Evolutionary conservation across 768 basidiomycete species (phyloP).

Genomic region (Kwoniella newhampshirensis): DNA sequence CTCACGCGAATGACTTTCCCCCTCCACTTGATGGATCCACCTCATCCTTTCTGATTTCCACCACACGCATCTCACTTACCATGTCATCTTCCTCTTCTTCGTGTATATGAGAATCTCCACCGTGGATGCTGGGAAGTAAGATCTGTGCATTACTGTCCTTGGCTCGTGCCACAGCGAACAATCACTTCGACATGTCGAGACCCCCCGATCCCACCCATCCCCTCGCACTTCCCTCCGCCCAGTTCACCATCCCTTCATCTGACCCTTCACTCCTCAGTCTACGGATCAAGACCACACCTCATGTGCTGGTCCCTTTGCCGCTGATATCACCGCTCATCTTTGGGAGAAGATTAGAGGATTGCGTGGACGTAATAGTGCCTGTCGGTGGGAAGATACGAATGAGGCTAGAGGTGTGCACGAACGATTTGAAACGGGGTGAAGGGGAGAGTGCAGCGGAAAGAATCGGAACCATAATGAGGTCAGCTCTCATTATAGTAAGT

Average conservation of each 20-base stretch:
- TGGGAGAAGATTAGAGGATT: constrained; percentile 27
- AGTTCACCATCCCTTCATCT: constrained; percentile 8
- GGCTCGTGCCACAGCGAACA: too few relatives aligned
- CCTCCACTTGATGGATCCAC: constrained; percentile 11
- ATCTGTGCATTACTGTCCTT: too few relatives aligned
- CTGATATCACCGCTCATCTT: constrained; percentile 16
- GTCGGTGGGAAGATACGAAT: constrained; percentile 30
- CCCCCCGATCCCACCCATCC: constrained; percentile 11
- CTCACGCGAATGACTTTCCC: not conserved
- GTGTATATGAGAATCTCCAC: too few relatives aligned
- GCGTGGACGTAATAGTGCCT: constrained; percentile 28
- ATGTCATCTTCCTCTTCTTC: not conserved
- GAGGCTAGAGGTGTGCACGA: constrained; percentile 10
- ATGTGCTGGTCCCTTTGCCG: constrained; percentile 16
- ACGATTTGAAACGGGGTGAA: constrained; percentile 3
- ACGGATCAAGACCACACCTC: constrained; percentile 23
- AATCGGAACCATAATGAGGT: not conserved
- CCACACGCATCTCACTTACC: not conserved
- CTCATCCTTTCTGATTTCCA: not conserved
- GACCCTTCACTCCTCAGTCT: constrained; percentile 8
- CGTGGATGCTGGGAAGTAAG: too few relatives aligned
- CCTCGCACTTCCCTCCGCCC: constrained; percentile 6
- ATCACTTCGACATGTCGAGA: constrained; percentile 10
- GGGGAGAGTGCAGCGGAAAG: not conserved
- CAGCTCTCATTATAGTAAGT: constrained; percentile 1